A percentile compares a stretch with the other conserved stretches of the same genome.
These are phyloP conservation scores for Kwoniella mangroviensis DNA, from an alignment of 768 basidiomycete species.

Conservation along the genomic window DNA sequence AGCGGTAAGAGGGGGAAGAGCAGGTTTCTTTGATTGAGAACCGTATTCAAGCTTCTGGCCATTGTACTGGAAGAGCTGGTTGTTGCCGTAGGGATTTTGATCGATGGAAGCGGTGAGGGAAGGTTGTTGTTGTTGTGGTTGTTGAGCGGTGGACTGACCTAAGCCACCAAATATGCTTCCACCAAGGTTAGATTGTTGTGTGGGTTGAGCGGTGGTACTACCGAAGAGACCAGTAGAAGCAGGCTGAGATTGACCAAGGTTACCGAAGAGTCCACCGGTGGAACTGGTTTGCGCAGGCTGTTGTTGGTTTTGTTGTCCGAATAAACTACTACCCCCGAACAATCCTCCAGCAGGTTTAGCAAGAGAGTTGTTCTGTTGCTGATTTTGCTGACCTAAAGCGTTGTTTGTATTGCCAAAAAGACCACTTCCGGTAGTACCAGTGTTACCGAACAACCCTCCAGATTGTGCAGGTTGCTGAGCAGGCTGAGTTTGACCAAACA, in stretches of 20 bases:
- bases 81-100: slow-evolving; percentile 64
- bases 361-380: slow-evolving; percentile 44
- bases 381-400: slow-evolving; percentile 57
- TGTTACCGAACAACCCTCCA: slow-evolving; percentile 32
- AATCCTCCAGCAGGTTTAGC: slow-evolving; percentile 42
- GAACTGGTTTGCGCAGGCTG: slow-evolving; percentile 49
- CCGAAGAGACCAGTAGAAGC: slow-evolving; percentile 54
- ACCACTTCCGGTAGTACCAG: slow-evolving; percentile 30
- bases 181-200: slow-evolving; percentile 47
- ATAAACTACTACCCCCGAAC: slow-evolving; percentile 43
- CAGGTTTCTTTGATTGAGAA: slow-evolving; percentile 52
- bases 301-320: slow-evolving; percentile 49
- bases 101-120: slow-evolving; percentile 82
- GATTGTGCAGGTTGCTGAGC: slow-evolving; percentile 28
- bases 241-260: slow-evolving; percentile 58
- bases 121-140: slow-evolving; percentile 61
- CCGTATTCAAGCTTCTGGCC: slow-evolving; percentile 50
- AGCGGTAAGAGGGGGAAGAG: slow-evolving; percentile 55
- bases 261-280: slow-evolving; percentile 56
- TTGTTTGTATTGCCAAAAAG: slow-evolving; percentile 50
- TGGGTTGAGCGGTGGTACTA: slow-evolving; percentile 59
- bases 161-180: slow-evolving; percentile 62
- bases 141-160: slow-evolving; percentile 63
- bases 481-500: slow-evolving; percentile 55
- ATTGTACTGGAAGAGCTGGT: slow-evolving; percentile 58